Conservation (phyloP, 192 early-diverging fungal genomes). For the Obelidium mucronatum region DNA sequence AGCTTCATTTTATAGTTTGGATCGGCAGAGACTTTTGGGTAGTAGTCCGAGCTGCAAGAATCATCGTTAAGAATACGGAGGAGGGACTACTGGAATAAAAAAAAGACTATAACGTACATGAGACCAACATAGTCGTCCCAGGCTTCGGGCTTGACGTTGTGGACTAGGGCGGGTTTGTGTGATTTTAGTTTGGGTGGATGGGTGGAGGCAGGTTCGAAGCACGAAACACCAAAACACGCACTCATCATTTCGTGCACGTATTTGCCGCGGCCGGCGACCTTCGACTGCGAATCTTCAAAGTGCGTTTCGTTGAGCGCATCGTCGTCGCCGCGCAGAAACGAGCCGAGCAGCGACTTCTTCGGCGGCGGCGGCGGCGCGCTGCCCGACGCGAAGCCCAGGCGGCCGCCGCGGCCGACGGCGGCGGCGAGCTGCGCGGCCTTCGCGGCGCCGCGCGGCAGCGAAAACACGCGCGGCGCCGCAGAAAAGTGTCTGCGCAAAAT, state of each 20-base stretch:
- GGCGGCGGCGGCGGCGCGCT: neutral
- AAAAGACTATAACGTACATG: conserved; percentile 50
- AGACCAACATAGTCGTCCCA: conserved; percentile 85
- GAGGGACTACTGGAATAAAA: conserved; percentile 2
- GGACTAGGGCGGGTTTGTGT: no score
- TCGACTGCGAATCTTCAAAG: conserved; percentile 3
- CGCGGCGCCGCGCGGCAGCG: no score
- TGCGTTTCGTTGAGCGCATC: neutral
- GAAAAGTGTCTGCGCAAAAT: no score
- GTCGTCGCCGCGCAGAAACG: conserved; percentile 71
- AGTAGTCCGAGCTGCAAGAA: conserved; percentile 68
- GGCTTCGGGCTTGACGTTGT: conserved; percentile 84
- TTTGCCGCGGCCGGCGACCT: conserved; percentile 56
- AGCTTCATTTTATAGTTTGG: conserved; percentile 79
- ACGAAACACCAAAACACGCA: no score
- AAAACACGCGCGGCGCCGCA: no score
- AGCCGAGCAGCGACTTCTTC: conserved; percentile 60
- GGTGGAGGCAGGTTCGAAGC: no score
- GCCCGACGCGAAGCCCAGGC: no score
- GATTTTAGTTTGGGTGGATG: no score
- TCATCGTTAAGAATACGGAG: neutral
- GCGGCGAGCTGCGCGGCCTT: no score
- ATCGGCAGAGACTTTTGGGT: conserved; percentile 78
- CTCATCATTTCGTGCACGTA: conserved; percentile 89
- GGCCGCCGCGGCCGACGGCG: no score